Percentiles rank a stretch among this genome's conserved stretches.
phyloP scores from a whole-genome alignment of 352 stramenopile genomes.

The Peronospora destructor region DNA sequence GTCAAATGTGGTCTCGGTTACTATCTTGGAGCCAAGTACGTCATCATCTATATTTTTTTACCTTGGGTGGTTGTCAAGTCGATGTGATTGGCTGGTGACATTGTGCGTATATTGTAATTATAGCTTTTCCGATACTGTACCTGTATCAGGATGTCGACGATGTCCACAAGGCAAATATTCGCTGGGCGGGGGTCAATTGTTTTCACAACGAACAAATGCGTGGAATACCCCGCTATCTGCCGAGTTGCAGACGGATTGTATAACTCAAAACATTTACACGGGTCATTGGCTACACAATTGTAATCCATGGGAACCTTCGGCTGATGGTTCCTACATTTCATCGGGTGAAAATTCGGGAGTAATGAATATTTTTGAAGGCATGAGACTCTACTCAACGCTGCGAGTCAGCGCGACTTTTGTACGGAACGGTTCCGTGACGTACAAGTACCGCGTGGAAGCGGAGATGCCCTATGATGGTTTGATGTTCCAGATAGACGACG shows the following conservation, averaged over 20 bases:
- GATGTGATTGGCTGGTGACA: not conserved
- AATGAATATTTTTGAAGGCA: slow-evolving; percentile 52
- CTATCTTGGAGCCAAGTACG: slow-evolving; percentile 74
- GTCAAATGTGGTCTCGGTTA: slow-evolving; percentile 62
- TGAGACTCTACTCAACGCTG: slow-evolving; percentile 66
- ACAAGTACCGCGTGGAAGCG: slow-evolving; percentile 69
- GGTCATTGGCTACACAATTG: slow-evolving; percentile 73
- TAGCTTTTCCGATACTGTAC: slow-evolving; percentile 50
- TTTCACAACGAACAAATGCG: slow-evolving; percentile 57
- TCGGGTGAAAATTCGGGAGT: slow-evolving; percentile 71
- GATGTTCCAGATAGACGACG: slow-evolving; percentile 67
- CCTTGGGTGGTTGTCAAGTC: no score
- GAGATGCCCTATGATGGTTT: slow-evolving; percentile 71
- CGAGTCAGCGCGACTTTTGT: slow-evolving; percentile 73
- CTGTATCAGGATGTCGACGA: slow-evolving; percentile 65
- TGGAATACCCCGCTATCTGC: slow-evolving; percentile 55
- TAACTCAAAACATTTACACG: slow-evolving; percentile 71
- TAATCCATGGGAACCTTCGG: slow-evolving; percentile 54
- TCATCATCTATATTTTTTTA: slow-evolving; percentile 1
- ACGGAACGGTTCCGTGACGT: slow-evolving; percentile 61
- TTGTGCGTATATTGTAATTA: not conserved
- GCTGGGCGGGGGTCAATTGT: slow-evolving; percentile 65
- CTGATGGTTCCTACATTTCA: slow-evolving; percentile 49
- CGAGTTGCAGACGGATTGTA: slow-evolving; percentile 63
- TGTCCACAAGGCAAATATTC: slow-evolving; percentile 73